Base-by-base conservation (phyloP, 2,329 filamentous ascomycete species). In the Aspergillus clavatus region DNA sequence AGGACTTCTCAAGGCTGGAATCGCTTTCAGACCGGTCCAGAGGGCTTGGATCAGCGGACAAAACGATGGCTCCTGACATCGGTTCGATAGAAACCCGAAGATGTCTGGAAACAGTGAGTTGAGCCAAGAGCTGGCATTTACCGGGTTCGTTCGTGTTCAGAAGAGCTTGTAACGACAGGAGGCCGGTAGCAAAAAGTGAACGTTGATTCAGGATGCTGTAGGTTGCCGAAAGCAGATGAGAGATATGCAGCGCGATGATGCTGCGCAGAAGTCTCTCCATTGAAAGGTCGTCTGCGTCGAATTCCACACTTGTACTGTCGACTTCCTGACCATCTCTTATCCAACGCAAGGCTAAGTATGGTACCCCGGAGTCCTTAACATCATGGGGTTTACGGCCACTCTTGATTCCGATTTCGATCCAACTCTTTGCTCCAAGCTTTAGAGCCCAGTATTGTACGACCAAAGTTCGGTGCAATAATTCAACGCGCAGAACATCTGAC, bases 391-490 rank as follows among this genome's bases (percentile, higher is more conserved):
- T 43, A 36, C 47, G 46, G 23, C 64, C 61, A 35, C 60, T 59
- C 40, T 63, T 68, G 27, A 95, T 80, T 7, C 89, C 90, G 40
- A 98, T 75, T 53, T 97, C 84, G 38, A 98, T 75, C 91, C 93
- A 98, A 63, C 83, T 95, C 72, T 94, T 95, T 12, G 79, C 75
- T 1, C 81, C 81, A 45, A 78, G 76, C 56, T 83, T 80, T 40
- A 80, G 78, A 12, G 80, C 75, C 93, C 93, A 98, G 68, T 98
- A 98, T 60, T 96, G 90, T 26, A 98, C 79, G 7, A 89, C 82
- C 46, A 98, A 72, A 22, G 85, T 85, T 48, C 93, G 81, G 62
- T 93, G 87, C 28, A 95, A 75, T 22, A 83, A 76, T 62, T 96
- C 88, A 12, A 95, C 78, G 57, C 81, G 82, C 37, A 97, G 66